Evolutionary conservation across 495 filamentous ascomycete genomes (phyloP).

Genomic region (Daldinia caldariorum): DNA sequence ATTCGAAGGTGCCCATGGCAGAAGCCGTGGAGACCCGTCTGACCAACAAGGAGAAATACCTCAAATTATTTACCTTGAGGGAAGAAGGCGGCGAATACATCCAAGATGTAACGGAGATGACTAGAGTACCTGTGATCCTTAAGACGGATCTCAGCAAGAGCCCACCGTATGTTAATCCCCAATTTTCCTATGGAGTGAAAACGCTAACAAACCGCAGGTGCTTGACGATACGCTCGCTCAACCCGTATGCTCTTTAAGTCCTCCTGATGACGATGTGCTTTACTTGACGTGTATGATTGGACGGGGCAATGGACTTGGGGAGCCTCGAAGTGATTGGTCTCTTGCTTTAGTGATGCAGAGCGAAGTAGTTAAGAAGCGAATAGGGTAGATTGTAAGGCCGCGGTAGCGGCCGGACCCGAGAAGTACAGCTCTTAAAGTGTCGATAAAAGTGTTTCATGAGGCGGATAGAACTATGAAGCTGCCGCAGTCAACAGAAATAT

Average conservation of each 20-base stretch:
- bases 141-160: slow-evolving; percentile 99
- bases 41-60: slow-evolving; percentile 95
- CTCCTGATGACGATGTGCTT: slow-evolving; percentile 11
- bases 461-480: slow-evolving; percentile 42
- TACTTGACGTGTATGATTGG: slow-evolving; percentile 31
- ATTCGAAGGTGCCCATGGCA: slow-evolving; percentile 85
- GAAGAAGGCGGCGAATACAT: slow-evolving; percentile 97
- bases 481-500: slow-evolving; percentile 44
- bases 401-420: slow-evolving; percentile 14
- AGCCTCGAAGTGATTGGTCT: slow-evolving; percentile 27
- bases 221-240: slow-evolving; percentile 95
- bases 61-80: slow-evolving; percentile 86
- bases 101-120: slow-evolving; percentile 98
- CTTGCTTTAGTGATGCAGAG: slow-evolving; percentile 33
- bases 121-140: slow-evolving; percentile 91
- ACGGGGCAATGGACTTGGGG: slow-evolving; percentile 25
- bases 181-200: background rate
- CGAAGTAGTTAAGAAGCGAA: slow-evolving; percentile 30
- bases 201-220: slow-evolving; percentile 71
- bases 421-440: slow-evolving; percentile 43
- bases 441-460: slow-evolving; percentile 42
- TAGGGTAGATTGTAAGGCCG: slow-evolving; percentile 43
- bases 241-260: slow-evolving; percentile 87
- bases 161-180: slow-evolving; percentile 81
- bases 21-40: slow-evolving; percentile 78